Conservation (phyloP, 805 yeast species). For the Zygotorulaspora florentina region DNA sequence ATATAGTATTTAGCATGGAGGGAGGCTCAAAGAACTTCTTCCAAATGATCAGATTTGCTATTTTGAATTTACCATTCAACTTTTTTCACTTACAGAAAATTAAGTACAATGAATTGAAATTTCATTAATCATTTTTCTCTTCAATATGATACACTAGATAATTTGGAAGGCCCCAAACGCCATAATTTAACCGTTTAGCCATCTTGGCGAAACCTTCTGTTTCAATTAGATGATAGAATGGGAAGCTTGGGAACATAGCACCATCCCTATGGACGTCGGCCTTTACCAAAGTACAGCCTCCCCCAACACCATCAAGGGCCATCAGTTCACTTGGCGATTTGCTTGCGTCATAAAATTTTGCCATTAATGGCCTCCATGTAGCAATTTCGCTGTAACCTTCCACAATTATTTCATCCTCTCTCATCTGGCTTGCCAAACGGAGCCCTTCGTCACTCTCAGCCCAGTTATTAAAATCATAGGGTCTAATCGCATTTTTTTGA, state of each 20-base stretch:
- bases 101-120: not conserved
- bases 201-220: slow-evolving; percentile 98
- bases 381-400: slow-evolving; percentile 95
- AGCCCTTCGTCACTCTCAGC: slow-evolving; percentile 78
- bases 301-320: slow-evolving; percentile 96
- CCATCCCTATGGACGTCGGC: slow-evolving; percentile 99
- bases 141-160: slow-evolving; percentile 89
- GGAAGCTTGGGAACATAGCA: slow-evolving; percentile 98
- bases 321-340: slow-evolving; percentile 66
- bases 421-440: slow-evolving; percentile 63
- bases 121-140: slow-evolving; percentile 43
- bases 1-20: no score
- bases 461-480: slow-evolving; percentile 97
- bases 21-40: no score
- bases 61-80: no score
- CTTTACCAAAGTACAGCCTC: slow-evolving; percentile 91
- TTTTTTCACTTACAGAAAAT: not conserved
- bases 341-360: slow-evolving; percentile 65
- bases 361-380: slow-evolving; percentile 94
- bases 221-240: slow-evolving; percentile 93
- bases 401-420: slow-evolving; percentile 86
- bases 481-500: slow-evolving; percentile 57
- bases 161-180: slow-evolving; percentile 89
- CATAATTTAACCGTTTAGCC: slow-evolving; percentile 93
- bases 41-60: no score